Conservation (phyloP, 139 green algal species). For the Auxenochlorella protothecoides region DNA sequence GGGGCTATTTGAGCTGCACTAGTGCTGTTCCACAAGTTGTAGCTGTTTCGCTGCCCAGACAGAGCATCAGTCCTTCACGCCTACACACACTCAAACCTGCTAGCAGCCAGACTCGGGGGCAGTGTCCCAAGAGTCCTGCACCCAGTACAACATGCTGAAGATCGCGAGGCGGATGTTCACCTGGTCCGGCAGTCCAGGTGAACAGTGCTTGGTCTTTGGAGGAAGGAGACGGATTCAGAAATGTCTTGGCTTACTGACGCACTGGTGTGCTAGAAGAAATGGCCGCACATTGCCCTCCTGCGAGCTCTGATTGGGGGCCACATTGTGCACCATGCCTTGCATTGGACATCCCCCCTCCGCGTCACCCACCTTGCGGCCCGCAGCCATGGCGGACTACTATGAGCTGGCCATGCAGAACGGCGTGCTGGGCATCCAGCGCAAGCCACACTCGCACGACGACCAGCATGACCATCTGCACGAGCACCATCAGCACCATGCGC, state of each 20-base stretch:
- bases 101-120: neutral
- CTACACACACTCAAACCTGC: no score
- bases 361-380: neutral
- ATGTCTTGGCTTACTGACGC: no score
- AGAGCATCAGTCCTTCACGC: no score
- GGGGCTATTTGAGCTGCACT: conserved; percentile 13
- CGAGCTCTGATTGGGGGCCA: neutral
- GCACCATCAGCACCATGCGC: neutral
- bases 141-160: conserved; percentile 63
- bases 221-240: no score
- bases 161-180: conserved; percentile 41
- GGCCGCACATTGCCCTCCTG: neutral
- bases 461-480: neutral
- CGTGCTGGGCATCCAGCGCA: conserved; percentile 28
- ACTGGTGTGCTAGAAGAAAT: neutral
- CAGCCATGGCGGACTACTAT: conserved; percentile 36
- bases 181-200: conserved; percentile 29
- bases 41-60: no score
- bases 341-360: neutral
- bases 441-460: conserved; percentile 6
- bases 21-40: neutral
- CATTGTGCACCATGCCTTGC: neutral
- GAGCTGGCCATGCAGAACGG: conserved; percentile 49
- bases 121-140: conserved; percentile 41
- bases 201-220: neutral